Evolutionary conservation across 2,329 filamentous ascomycete species (phyloP), one percentile per base, ranked within the genome.

Genomic region (Talaromyces sp.): DNA sequence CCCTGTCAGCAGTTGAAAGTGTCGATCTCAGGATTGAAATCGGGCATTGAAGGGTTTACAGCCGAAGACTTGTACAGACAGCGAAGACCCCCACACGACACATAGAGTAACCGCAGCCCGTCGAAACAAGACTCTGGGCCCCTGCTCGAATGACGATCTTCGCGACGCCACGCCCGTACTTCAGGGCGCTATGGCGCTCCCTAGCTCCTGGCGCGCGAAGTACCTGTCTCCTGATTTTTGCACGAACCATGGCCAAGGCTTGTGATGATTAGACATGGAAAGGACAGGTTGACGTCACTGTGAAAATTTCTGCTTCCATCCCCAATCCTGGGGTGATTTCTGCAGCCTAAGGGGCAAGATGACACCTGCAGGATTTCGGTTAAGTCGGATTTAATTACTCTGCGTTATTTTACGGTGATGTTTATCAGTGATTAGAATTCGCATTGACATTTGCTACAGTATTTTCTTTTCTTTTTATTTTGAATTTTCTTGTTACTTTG

Each of bases 81-180:
- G 6, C 17, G 13, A 14, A 7, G 3, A 17, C 17, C 36, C 36
- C 36, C 37, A 47, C 13, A 8, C 22, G 32, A 41, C 43, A 17
- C 19, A 47, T 33, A 43, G 51, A 50, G 59, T 49, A 58, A 54
- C 47, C 49, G 35, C 16, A 49, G 10, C 47, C 59, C 54, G 56
- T 49, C 19, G 35, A 53, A 61, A 57, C 59, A 63, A 61, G 56
- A 57, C 41, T 59, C 54, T 39, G 39, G 54, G 44, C 57, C 52
- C 49, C 51, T 52, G 49, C 41, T 53, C 45, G 29, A 47, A 56
- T 56, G 61, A 55, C 54, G 59, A 62, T 63, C 59, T 39, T 43
- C 47, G 33, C 41, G 42, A 48, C 61, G 61, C 61, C 62, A 63
- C 60, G 60, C 42, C 61, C 55, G 58, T 52, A 57, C 60, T 41